A percentile compares a stretch with the other conserved stretches of the same genome.
Conservation (phyloP, 2,329 filamentous ascomycete species). For the Diaporthe sp. region DNA sequence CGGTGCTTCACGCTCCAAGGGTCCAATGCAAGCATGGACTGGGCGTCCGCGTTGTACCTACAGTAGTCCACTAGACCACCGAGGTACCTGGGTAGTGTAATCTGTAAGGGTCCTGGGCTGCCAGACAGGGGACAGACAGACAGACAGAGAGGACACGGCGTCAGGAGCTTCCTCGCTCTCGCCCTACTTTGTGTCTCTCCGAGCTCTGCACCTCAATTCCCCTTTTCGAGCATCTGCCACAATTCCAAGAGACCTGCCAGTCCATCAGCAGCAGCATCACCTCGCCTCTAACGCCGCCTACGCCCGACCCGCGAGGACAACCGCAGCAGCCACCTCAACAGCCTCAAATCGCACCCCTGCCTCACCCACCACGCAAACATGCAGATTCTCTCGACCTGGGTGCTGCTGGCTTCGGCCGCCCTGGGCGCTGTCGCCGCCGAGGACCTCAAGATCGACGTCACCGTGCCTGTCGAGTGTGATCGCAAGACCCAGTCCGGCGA, state of each 20-base stretch:
- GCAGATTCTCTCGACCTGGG: slow-evolving; percentile 61
- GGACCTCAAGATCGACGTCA: slow-evolving; percentile 84
- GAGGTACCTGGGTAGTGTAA: not conserved
- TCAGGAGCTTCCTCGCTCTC: slow-evolving; percentile 19
- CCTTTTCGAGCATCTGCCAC: slow-evolving; percentile 14
- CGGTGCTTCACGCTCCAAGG: not conserved
- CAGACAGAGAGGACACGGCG: slow-evolving; percentile 19
- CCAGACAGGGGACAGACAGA: not conserved
- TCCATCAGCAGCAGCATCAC: slow-evolving; percentile 6
- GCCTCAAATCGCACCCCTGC: slow-evolving; percentile 6
- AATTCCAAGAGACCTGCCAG: not conserved
- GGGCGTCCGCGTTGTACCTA: not conserved
- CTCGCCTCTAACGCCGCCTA: not conserved
- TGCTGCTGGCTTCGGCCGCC: slow-evolving; percentile 66
- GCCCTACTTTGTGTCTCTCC: slow-evolving; percentile 5
- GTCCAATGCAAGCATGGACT: slow-evolving; percentile 14
- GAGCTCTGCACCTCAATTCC: slow-evolving; percentile 28
- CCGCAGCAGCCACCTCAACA: slow-evolving; percentile 2
- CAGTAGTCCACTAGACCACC: not conserved
- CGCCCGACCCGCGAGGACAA: slow-evolving; percentile 1
- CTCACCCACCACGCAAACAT: slow-evolving; percentile 59
- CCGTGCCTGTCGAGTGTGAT: slow-evolving; percentile 80
- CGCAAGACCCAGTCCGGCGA: slow-evolving; percentile 85
- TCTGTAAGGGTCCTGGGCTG: not conserved
- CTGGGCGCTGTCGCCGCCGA: slow-evolving; percentile 65